phyloP scores from a whole-genome alignment of 2,329 filamentous ascomycete species.

The Didymella sp. region DNA sequence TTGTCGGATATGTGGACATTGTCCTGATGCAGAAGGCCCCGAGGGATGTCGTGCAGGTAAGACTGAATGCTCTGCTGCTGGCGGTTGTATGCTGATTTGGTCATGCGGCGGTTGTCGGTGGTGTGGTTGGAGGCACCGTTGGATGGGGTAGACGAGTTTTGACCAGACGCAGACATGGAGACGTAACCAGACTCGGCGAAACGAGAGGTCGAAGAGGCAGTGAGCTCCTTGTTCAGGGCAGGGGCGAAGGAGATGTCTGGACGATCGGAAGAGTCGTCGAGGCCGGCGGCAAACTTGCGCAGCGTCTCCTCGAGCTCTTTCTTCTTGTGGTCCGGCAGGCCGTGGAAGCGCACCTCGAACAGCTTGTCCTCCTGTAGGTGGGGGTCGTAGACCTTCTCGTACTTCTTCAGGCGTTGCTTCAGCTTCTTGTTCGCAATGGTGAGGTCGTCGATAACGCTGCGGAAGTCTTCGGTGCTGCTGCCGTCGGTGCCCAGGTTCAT shows the following conservation, averaged over 20 bases:
- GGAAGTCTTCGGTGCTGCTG: conserved; percentile 75
- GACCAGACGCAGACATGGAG: conserved; percentile 62
- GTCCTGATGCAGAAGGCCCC: conserved; percentile 69
- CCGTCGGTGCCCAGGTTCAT: conserved; percentile 53
- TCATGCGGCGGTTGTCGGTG: conserved; percentile 37
- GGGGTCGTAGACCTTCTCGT: conserved; percentile 70
- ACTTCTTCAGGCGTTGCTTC: conserved; percentile 74
- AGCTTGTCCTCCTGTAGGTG: conserved; percentile 76
- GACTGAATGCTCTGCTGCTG: conserved; percentile 66
- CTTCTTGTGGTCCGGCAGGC: conserved; percentile 74
- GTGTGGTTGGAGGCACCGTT: conserved; percentile 28
- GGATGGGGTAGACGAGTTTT: conserved; percentile 52
- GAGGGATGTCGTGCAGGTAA: conserved; percentile 75
- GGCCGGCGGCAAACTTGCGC: conserved; percentile 70
- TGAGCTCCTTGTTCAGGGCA: conserved; percentile 62
- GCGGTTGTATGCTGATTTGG: conserved; percentile 41
- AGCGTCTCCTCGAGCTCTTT: conserved; percentile 77
- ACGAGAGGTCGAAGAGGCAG: conserved; percentile 64
- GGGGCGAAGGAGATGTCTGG: conserved; percentile 42
- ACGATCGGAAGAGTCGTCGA: conserved; percentile 56
- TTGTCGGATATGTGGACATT: conserved; percentile 69
- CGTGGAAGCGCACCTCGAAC: conserved; percentile 83
- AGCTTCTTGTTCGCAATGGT: conserved; percentile 83
- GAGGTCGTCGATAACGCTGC: conserved; percentile 85
- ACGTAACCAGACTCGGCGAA: conserved; percentile 65